Base-by-base conservation (phyloP, 1,284 basidiomycete genomes). In the Microbotryum silenes-acaulis region DNA sequence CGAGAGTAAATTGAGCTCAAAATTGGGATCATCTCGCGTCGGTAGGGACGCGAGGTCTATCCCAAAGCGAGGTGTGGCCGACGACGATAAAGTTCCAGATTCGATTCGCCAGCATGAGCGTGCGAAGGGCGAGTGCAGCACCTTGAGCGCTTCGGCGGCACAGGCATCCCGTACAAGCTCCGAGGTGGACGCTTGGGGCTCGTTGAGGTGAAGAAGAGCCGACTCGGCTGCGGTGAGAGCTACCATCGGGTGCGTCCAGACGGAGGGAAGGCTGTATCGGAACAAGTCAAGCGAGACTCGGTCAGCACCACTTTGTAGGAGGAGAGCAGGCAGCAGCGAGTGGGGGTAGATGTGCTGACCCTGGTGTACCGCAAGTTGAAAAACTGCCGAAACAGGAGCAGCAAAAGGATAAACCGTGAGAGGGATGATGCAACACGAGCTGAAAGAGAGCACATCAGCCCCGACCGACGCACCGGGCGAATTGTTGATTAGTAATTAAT, bases 1-100 rank as follows among this genome's bases (percentile, higher is more conserved):
- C 18, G 82, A 75, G 45, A 97, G 78, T 23, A 81, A 79, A 46
- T 82, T 66, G n/a, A 84, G 31, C 23, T 52, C 48, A 21, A 37
- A n/a, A 48, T 54, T 4, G 4, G 8, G 5, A 5, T 27, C 54
- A 4, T 4, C 48, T 12, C 23, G 23, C 7, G 21, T 47, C 33
- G 9, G 10, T 2, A 23, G 25, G 8, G 12, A 16, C 2, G 9
- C 1, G 51, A 29, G 51, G 25, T 23, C 21, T 16, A 27, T 23
- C 12, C 31, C 20, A 12, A 31, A 31, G 47, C 51, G 53, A 44
- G 33, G 21, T 51, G n/a, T 65, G 37, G n/a, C 65, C 59, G 33
- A 49, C 31, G 21, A 16, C n/a, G 23, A 60, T 52, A 4, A 31
- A 37, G 33, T 29, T 18, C 14, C 46, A 18, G 47, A 25, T 18